Base-by-base conservation (phyloP, 805 yeast species). In the Candida vartiovaarae region DNA sequence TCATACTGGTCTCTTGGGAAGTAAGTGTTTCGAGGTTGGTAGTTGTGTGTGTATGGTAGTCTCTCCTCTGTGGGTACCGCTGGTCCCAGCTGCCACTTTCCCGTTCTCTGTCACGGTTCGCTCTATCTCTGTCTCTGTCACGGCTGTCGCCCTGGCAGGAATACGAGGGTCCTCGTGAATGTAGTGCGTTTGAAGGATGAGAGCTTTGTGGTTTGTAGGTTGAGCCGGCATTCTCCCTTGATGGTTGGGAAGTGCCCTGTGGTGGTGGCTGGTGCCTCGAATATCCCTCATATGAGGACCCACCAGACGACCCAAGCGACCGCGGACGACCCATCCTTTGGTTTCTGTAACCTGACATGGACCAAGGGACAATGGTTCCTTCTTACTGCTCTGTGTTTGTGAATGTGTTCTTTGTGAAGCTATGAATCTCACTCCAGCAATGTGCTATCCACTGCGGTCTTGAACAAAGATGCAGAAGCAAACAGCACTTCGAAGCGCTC, bases 291-390 rank as follows among this genome's bases (percentile, higher is more conserved):
- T 46, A 43, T 9, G 41, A 11, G 6, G 31, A 20, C 11, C 20
- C 27, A 15, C 32, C 27, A 8, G 36, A 20, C 3, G 49, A 44
- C 28, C 41, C 33, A 3, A 42, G 38, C 24, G 47, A 47, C 5
- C 48, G 36, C 4, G 47, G 38, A 3, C 50, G 41, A 33, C 46
- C 45, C 3, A 49, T 41, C 34, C 54, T 48, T 39, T 46, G 54
- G 26, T 32, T 41, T 34, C 54, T 39, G 28, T 51, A 49, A 2
- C 49, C 45, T 23, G 54, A 48, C 54, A 51, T 51, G 6, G 32
- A 28, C 30, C 30, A 28, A 28, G 9, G 30, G 9, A 28, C 2
- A 28, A 28, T 28, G 30, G 30, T 15, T 15, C 20, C 20, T 15
- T 15, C 20, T 15, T 15, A 15, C 20, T 15, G 20, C 20, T 15